Conservation (phyloP, 2,329 filamentous ascomycete genomes). For the Ustulina deusta region DNA sequence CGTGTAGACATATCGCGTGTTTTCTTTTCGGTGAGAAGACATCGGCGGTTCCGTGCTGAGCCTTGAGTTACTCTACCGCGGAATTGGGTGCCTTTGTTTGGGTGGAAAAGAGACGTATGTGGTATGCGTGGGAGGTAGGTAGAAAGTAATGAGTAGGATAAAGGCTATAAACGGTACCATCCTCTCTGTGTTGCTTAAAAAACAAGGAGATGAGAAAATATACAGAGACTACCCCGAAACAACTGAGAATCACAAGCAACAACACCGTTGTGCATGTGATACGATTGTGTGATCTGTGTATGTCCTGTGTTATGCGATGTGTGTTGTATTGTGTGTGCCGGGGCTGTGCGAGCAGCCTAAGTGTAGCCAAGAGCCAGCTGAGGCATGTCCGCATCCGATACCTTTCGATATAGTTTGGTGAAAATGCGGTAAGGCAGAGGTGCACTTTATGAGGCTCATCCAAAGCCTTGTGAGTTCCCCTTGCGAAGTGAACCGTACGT, state of each 20-base stretch:
- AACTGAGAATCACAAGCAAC: not conserved
- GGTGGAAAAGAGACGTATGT: not conserved
- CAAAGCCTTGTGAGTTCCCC: not conserved
- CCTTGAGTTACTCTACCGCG: not conserved
- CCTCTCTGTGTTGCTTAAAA: not conserved
- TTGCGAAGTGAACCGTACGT: not conserved
- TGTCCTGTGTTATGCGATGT: not conserved
- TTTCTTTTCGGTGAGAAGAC: slow-evolving; percentile 15
- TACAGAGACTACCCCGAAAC: too few relatives aligned
- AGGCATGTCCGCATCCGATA: not conserved
- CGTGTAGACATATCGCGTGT: not conserved
- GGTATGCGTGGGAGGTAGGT: not conserved
- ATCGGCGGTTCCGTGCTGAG: not conserved
- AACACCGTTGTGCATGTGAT: not conserved
- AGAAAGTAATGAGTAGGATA: not conserved
- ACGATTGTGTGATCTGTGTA: not conserved
- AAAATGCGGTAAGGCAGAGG: not conserved
- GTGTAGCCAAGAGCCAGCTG: not conserved
- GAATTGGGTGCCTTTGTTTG: not conserved
- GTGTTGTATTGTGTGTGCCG: not conserved
- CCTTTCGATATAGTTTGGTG: too few relatives aligned
- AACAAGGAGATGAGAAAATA: not conserved
- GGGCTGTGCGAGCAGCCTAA: not conserved
- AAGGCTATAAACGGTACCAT: not conserved
- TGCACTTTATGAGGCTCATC: slow-evolving; percentile 3